Percentiles rank a stretch among this genome's conserved stretches.
phyloP scores from a whole-genome alignment of 305 asterid species.

The Striga hermonthica region DNA sequence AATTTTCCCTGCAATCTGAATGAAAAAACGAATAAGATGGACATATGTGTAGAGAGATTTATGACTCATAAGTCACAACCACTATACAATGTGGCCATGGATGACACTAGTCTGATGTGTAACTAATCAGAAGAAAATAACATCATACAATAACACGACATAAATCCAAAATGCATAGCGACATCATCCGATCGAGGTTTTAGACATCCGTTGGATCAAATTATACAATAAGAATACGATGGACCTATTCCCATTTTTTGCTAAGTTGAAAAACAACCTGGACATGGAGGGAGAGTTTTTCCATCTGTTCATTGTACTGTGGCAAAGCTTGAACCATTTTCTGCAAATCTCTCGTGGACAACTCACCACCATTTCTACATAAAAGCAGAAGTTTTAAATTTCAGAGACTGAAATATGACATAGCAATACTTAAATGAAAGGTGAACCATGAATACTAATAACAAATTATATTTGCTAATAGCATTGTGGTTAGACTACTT shows the following conservation, averaged over 20 bases:
- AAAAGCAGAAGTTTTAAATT: conserved; percentile 32
- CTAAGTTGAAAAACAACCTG: conserved; percentile 53
- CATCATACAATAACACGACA: conserved; percentile 1
- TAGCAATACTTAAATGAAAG: background rate
- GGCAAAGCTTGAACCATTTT: conserved; percentile 98
- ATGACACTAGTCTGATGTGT: background rate
- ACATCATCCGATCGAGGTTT: background rate
- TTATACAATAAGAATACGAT: conserved; percentile 27
- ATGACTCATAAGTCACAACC: background rate
- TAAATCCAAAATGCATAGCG: conserved; percentile 20
- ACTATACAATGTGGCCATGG: too few species aligned
- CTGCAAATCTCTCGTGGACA: conserved; percentile 93
- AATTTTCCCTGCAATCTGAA: conserved; percentile 92
- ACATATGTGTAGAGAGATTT: background rate
- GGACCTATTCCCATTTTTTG: background rate
- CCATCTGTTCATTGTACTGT: conserved; percentile 90
- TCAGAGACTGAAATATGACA: conserved; percentile 19
- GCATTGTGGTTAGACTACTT: too few species aligned
- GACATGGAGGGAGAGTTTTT: conserved; percentile 82
- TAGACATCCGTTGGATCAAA: conserved; percentile 19
- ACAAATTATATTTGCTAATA: background rate
- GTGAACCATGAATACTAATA: background rate
- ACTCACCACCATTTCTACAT: conserved; percentile 79
- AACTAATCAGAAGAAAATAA: conserved; percentile 5
- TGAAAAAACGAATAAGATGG: conserved; percentile 28